These are phyloP conservation scores for Ilex paraguariensis DNA, from an alignment of 305 asterid species.

Conservation along the genomic window DNA sequence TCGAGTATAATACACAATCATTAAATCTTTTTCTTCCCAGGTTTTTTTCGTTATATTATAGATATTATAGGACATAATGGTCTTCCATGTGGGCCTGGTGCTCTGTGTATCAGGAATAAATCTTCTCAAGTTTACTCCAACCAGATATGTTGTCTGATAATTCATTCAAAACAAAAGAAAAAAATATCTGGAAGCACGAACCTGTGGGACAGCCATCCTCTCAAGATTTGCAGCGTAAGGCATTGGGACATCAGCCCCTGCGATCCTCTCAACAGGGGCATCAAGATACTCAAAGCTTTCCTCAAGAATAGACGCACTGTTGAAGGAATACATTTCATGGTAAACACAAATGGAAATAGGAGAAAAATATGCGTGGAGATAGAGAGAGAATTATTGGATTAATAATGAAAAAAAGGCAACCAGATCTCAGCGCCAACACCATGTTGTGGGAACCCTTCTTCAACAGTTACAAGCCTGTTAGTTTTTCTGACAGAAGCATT, in stretches of 20 bases:
- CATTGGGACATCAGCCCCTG: slow-evolving; percentile 97
- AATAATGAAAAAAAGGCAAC: slow-evolving; percentile 27
- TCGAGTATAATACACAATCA: too few relatives aligned
- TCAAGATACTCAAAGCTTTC: slow-evolving; percentile 90
- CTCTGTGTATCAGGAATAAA: too few relatives aligned
- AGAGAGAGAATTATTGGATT: slow-evolving; percentile 3
- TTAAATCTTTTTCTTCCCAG: too few relatives aligned
- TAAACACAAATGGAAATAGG: not conserved
- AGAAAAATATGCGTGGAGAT: not conserved
- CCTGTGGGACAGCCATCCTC: slow-evolving; percentile 94
- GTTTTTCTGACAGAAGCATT: slow-evolving; percentile 86
- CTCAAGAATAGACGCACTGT: slow-evolving; percentile 78
- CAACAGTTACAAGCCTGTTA: slow-evolving; percentile 74
- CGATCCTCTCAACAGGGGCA: slow-evolving; percentile 89
- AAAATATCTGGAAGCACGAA: slow-evolving; percentile 17
- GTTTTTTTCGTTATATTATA: too few relatives aligned
- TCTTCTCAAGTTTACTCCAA: too few relatives aligned
- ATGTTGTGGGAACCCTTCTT: slow-evolving; percentile 89
- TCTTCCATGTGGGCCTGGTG: too few relatives aligned
- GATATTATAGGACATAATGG: too few relatives aligned
- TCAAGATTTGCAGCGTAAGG: slow-evolving; percentile 93
- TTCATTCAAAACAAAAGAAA: too few relatives aligned
- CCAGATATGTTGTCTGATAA: too few relatives aligned
- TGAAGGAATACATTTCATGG: slow-evolving; percentile 8
- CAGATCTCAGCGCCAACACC: slow-evolving; percentile 96